A percentile compares a stretch with the other conserved stretches of the same genome.
These are phyloP conservation scores for Camellia granthamiana DNA, from an alignment of 148 eudicot genomes.

Conservation along the genomic window DNA sequence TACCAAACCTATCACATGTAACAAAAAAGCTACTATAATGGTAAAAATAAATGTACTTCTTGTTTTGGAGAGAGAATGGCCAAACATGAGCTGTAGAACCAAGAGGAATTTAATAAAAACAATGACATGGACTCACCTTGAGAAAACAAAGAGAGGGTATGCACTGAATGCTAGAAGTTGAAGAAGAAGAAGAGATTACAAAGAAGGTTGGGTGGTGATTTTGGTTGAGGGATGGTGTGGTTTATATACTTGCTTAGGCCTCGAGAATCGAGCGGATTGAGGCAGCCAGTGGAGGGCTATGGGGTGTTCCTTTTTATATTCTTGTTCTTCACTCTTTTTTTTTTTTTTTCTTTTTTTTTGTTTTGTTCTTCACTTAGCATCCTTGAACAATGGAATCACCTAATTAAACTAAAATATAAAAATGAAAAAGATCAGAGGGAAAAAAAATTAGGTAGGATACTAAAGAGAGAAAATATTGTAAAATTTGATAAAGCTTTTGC, in stretches of 20 bases:
- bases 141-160: background rate
- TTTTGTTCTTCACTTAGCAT: constrained; percentile 2
- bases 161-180: background rate
- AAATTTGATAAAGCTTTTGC: constrained; percentile 44
- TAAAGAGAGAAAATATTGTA: constrained; percentile 35
- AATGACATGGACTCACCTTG: constrained; percentile 7
- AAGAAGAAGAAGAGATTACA: background rate
- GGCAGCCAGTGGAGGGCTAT: constrained; percentile 6
- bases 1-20: background rate
- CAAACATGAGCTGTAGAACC: background rate
- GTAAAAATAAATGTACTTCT: too few species aligned
- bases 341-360: too few species aligned
- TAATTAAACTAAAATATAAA: background rate
- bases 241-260: constrained; percentile 18
- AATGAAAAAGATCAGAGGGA: background rate
- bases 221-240: constrained; percentile 14
- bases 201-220: constrained; percentile 3
- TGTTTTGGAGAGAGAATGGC: too few species aligned
- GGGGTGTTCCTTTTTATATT: constrained; percentile 14
- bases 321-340: too few species aligned
- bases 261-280: constrained; percentile 15
- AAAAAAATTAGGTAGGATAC: constrained; percentile 13
- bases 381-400: constrained; percentile 22
- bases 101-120: background rate
- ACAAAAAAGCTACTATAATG: background rate